Conservation (phyloP, 768 basidiomycete genomes). For the Holtermanniella nyarrowii region DNA sequence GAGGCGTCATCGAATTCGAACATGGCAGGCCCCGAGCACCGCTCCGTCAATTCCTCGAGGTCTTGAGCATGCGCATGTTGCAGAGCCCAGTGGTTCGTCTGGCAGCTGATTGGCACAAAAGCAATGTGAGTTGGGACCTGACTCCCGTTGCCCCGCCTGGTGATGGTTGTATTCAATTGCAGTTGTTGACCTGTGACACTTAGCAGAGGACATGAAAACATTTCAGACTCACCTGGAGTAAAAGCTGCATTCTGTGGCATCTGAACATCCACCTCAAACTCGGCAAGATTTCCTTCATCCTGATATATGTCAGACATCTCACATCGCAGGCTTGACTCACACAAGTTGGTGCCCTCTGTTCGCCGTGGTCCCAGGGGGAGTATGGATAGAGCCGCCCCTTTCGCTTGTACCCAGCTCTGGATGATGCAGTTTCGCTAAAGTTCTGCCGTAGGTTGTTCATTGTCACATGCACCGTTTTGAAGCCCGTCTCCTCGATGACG, state of each 20-base stretch:
- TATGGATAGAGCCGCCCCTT: too few relatives aligned
- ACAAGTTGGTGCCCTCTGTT: conserved; percentile 2
- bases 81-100: conserved; percentile 7
- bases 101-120: background rate
- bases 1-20: background rate
- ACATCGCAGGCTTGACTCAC: conserved; percentile 10
- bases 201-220: background rate
- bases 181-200: conserved; percentile 9
- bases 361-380: too few relatives aligned
- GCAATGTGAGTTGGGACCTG: conserved; percentile 15
- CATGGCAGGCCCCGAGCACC: too few relatives aligned
- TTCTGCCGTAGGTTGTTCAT: background rate
- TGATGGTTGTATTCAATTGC: conserved; percentile 11
- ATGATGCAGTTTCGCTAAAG: too few relatives aligned
- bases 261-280: conserved; percentile 10
- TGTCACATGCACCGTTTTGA: background rate
- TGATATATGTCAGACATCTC: conserved; percentile 1
- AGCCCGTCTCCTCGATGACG: background rate
- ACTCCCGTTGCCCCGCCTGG: conserved; percentile 11
- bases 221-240: background rate
- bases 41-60: background rate
- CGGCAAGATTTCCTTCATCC: conserved; percentile 9
- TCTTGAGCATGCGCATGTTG: conserved; percentile 2
- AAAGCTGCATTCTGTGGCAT: background rate
- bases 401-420: too few relatives aligned